Conservation (phyloP, 352 stramenopile genomes). For the Aphanomyces stellatus region DNA sequence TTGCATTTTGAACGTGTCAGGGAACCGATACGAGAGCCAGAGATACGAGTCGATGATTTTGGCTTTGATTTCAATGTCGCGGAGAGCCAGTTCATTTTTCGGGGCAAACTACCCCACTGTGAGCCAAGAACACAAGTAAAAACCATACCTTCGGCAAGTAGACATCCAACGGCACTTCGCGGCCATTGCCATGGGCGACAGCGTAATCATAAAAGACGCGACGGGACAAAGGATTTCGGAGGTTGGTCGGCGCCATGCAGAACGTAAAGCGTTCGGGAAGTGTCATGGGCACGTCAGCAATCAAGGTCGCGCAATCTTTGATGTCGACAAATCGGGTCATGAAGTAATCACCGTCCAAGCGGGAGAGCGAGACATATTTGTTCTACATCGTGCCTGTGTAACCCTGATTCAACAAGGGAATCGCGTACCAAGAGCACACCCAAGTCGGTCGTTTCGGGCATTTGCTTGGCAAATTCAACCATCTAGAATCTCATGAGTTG, state of each 20-base stretch:
- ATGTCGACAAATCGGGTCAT: conserved; percentile 83
- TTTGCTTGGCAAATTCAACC: conserved; percentile 76
- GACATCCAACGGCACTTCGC: conserved; percentile 77
- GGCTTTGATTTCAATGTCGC: conserved; percentile 85
- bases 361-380: conserved; percentile 81
- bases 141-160: conserved; percentile 34
- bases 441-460: conserved; percentile 59
- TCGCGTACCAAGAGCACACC: conserved; percentile 37
- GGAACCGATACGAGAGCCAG: conserved; percentile 90
- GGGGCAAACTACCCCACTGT: not conserved
- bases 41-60: conserved; percentile 92
- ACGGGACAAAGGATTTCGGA: conserved; percentile 64
- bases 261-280: conserved; percentile 80
- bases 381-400: conserved; percentile 21
- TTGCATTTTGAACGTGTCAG: conserved; percentile 72
- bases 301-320: conserved; percentile 51
- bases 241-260: conserved; percentile 82
- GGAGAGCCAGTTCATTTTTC: conserved; percentile 39
- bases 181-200: conserved; percentile 46
- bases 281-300: conserved; percentile 59
- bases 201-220: conserved; percentile 83
- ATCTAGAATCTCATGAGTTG: conserved; percentile 24
- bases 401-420: not conserved
- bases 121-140: not conserved
- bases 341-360: conserved; percentile 87